Conservation (phyloP, 1,139 yeast genomes). For the Zygoascus meyerae region DNA sequence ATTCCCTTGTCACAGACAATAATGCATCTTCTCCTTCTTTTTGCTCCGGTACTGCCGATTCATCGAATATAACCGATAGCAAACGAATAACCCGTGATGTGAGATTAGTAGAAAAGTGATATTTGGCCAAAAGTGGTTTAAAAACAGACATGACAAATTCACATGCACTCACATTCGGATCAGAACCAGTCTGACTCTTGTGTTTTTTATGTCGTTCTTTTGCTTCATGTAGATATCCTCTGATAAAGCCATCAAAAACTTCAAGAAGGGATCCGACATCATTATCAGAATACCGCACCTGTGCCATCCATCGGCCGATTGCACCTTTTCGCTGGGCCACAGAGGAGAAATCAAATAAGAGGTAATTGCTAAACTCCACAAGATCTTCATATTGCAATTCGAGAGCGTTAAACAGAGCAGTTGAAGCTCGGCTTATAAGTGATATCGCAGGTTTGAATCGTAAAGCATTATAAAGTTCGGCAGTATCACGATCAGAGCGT, state of each 20-base stretch:
- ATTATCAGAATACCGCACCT: not conserved
- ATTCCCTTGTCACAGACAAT: constrained; percentile 22
- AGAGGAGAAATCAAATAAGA: constrained; percentile 30
- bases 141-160: constrained; percentile 22
- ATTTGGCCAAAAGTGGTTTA: constrained; percentile 26
- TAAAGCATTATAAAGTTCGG: constrained; percentile 7
- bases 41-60: constrained; percentile 26
- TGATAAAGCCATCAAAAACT: constrained; percentile 27
- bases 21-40: constrained; percentile 22
- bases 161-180: constrained; percentile 12
- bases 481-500: not conserved
- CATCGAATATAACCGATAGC: constrained; percentile 26
- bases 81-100: constrained; percentile 25
- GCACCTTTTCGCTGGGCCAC: constrained; percentile 9
- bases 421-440: constrained; percentile 18
- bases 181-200: constrained; percentile 14
- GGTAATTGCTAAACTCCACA: constrained; percentile 18
- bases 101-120: constrained; percentile 26
- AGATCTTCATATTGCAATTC: constrained; percentile 12
- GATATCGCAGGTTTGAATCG: constrained; percentile 14
- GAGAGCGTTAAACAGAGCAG: constrained; percentile 20
- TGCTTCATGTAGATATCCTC: constrained; percentile 18
- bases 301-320: not conserved
- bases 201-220: constrained; percentile 11
- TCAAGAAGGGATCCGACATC: constrained; percentile 28